Evolutionary conservation across 176 grass and related monocot species (phyloP), one percentile per base, ranked within the genome.

Genomic region (Pontederia crassipes): DNA sequence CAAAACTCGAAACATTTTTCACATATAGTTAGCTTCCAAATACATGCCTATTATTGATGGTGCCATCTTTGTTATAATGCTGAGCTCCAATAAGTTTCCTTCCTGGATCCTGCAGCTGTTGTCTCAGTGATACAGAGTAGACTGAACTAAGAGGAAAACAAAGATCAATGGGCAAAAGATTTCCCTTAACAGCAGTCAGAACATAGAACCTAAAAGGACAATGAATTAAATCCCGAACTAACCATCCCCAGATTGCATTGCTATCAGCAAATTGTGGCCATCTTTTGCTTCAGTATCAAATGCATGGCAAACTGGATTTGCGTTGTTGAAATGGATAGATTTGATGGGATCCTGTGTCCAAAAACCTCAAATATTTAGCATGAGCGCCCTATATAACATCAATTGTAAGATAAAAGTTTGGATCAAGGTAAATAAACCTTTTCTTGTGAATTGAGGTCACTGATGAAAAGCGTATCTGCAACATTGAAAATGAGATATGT

Each of bases 41-140:
- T 67, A 61, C 81, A 83, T 86, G 77, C 94, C 94, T 98, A 65
- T 76, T 98, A 79, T 78, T 78, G 62, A 77, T 81, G 61, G 64
- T 52, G 55, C 89, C 93, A 52, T 98, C 84, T 70, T 98, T 98
- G 61, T 92, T 98, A 55, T 92, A 98, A 81, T 98, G 88, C 52
- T 98, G 88, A 63, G 78, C 81, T 54, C 69, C 82, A 79, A 83
- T 57, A 40, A 86, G 88, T 62, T 98, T 86, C 66, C 83, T 86
- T 46, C 84, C 88, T 66, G 82, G 79, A 81, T 98, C 94, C 69
- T 98, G 88, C 78, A 98, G 75, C 57, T 98, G 94, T 64, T 93
- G 88, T 80, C 94, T 93, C 77, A 93, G 64, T 74, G 94, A 98
- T 72, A 98, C 83, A 46, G 82, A 88, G 58, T 89, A 98, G 16